A percentile compares a stretch with the other conserved stretches of the same genome.
phyloP scores from a whole-genome alignment of 2,329 filamentous ascomycete genomes.

The Paraphoma sp. region DNA sequence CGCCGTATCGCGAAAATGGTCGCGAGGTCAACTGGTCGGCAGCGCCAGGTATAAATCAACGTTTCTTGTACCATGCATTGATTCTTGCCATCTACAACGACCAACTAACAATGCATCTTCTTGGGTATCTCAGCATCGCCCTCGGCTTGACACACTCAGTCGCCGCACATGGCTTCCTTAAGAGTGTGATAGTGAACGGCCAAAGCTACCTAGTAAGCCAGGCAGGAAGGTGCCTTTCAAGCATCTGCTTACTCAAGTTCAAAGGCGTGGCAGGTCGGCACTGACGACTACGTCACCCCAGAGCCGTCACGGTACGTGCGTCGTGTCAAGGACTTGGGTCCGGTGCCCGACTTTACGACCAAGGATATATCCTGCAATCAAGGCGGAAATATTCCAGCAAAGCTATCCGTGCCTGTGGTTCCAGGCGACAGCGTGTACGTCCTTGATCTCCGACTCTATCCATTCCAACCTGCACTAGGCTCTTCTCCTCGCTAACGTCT shows the following conservation, averaged over 20 bases:
- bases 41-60: too few relatives aligned
- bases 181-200: conserved; percentile 21
- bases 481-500: not conserved
- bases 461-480: not conserved
- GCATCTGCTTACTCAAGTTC: too few relatives aligned
- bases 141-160: conserved; percentile 1
- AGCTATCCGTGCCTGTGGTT: conserved; percentile 25
- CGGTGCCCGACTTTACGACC: conserved; percentile 23
- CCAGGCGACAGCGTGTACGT: conserved; percentile 30
- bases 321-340: conserved; percentile 15
- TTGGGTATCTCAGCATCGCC: not conserved
- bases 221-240: too few relatives aligned
- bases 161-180: conserved; percentile 18
- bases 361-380: conserved; percentile 27
- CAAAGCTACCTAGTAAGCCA: conserved; percentile 10
- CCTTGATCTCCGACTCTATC: not conserved
- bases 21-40: too few relatives aligned
- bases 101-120: not conserved
- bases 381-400: conserved; percentile 30
- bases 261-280: conserved; percentile 21
- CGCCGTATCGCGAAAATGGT: not conserved
- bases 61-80: not conserved
- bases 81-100: not conserved
- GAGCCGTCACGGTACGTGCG: conserved; percentile 22
- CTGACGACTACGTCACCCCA: conserved; percentile 22